Percentiles rank a stretch among this genome's conserved stretches.
phyloP scores from a whole-genome alignment of 805 yeast genomes.

The Metschnikowia vanudenii region DNA sequence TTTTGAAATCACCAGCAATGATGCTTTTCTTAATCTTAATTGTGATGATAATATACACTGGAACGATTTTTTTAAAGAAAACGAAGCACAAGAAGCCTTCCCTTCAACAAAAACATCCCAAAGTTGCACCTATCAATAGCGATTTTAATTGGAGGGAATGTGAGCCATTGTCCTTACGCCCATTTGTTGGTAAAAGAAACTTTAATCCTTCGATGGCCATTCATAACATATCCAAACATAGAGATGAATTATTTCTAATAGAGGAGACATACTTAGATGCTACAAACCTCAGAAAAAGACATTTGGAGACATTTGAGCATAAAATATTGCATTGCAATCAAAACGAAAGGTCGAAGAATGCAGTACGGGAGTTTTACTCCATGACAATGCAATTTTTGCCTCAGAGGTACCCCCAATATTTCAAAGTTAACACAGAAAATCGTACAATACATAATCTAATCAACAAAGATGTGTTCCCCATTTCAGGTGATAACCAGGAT shows the following conservation, averaged over 20 bases:
- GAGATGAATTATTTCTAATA: slow-evolving; percentile 57
- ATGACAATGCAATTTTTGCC: slow-evolving; percentile 38
- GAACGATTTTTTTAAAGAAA: neutral
- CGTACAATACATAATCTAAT: slow-evolving; percentile 37
- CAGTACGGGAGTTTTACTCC: slow-evolving; percentile 52
- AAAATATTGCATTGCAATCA: slow-evolving; percentile 22
- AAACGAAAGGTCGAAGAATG: slow-evolving; percentile 24
- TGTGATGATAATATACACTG: neutral
- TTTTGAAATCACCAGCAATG: too few species aligned
- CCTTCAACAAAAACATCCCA: neutral
- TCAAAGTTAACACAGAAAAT: slow-evolving; percentile 28
- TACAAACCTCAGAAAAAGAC: slow-evolving; percentile 40
- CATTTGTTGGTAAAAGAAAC: slow-evolving; percentile 37
- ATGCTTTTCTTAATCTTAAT: neutral
- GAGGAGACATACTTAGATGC: slow-evolving; percentile 57
- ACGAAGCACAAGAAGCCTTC: neutral
- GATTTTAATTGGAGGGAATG: slow-evolving; percentile 38
- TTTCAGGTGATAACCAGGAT: slow-evolving; percentile 7
- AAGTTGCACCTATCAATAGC: slow-evolving; percentile 10
- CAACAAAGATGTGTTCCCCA: slow-evolving; percentile 40
- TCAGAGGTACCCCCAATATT: slow-evolving; percentile 54
- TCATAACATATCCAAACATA: slow-evolving; percentile 27
- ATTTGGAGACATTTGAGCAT: slow-evolving; percentile 28
- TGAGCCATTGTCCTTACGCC: slow-evolving; percentile 40
- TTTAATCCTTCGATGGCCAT: slow-evolving; percentile 38